These are phyloP conservation scores for Neurospora pannonica DNA, from an alignment of 495 filamentous ascomycete genomes.

Conservation along the genomic window DNA sequence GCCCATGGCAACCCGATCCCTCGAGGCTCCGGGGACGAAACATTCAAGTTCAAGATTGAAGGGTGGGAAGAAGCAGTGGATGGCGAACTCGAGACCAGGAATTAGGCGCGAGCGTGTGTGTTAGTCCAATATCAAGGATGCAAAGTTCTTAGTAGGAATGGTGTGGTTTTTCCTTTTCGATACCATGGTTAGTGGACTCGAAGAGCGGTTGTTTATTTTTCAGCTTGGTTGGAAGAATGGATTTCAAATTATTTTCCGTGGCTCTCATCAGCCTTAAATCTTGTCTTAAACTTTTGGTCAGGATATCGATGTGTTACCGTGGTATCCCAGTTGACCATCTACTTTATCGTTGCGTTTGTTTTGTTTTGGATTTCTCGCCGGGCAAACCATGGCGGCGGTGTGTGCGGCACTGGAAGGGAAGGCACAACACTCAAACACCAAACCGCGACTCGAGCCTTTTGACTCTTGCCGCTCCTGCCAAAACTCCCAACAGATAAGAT, in stretches of 20 bases:
- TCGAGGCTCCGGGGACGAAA: constrained; percentile 50
- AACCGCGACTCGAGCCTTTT: not conserved
- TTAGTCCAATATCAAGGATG: not conserved
- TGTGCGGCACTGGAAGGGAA: not conserved
- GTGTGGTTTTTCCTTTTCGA: not conserved
- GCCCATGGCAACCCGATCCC: constrained; percentile 50
- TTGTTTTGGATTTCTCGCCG: not conserved
- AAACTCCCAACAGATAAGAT: not conserved
- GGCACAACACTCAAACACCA: not conserved
- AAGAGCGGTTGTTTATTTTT: not conserved
- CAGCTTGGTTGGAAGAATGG: not conserved
- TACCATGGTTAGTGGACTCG: not conserved
- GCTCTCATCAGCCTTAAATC: not conserved
- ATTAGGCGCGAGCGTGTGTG: not conserved
- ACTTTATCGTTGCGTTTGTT: not conserved
- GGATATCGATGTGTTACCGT: not conserved
- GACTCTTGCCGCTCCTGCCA: not conserved
- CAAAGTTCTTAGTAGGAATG: not conserved
- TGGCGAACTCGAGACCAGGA: not conserved
- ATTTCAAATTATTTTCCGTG: not conserved
- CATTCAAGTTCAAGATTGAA: constrained; percentile 55
- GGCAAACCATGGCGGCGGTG: not conserved
- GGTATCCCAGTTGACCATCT: not conserved
- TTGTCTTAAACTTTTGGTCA: not conserved
- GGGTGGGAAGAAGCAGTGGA: constrained; percentile 23